Conservation (phyloP, 164 flowering plant genomes). For the Vitis labrusca region DNA sequence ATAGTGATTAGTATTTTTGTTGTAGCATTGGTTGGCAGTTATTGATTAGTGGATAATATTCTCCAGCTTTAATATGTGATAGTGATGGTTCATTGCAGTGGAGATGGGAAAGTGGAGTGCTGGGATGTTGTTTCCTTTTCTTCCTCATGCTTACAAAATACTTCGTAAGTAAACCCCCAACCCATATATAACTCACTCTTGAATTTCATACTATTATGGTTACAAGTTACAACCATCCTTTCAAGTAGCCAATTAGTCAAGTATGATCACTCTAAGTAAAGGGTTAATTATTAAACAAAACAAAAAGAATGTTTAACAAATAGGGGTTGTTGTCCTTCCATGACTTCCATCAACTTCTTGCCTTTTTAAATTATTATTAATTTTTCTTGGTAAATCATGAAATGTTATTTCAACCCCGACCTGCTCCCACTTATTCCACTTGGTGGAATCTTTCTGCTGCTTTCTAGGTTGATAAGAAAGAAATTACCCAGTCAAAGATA, state of each 20-base stretch:
- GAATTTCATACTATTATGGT: background rate
- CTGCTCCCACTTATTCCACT: slow-evolving; percentile 8
- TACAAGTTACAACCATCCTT: no score
- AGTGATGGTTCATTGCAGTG: slow-evolving; percentile 61
- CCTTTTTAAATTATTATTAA: no score
- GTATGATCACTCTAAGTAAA: no score
- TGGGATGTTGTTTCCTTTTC: slow-evolving; percentile 84
- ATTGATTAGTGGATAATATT: background rate
- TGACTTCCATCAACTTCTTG: no score
- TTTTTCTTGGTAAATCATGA: background rate
- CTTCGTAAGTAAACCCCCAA: slow-evolving; percentile 55
- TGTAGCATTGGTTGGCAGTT: no score
- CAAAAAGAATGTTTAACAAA: no score
- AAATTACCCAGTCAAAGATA: no score
- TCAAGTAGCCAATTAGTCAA: no score
- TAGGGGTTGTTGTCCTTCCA: no score
- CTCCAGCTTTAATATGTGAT: background rate
- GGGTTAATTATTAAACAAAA: no score
- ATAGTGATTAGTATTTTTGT: no score
- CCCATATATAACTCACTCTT: background rate
- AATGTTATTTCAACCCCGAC: slow-evolving; percentile 3
- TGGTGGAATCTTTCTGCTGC: background rate
- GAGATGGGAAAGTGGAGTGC: slow-evolving; percentile 93
- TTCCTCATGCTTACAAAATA: slow-evolving; percentile 67
- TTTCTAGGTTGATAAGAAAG: no score